Percentiles rank a stretch among this genome's conserved stretches.
Evolutionary conservation across 208 protist genomes (phyloP).

Genomic region (Lotmaria passim): DNA sequence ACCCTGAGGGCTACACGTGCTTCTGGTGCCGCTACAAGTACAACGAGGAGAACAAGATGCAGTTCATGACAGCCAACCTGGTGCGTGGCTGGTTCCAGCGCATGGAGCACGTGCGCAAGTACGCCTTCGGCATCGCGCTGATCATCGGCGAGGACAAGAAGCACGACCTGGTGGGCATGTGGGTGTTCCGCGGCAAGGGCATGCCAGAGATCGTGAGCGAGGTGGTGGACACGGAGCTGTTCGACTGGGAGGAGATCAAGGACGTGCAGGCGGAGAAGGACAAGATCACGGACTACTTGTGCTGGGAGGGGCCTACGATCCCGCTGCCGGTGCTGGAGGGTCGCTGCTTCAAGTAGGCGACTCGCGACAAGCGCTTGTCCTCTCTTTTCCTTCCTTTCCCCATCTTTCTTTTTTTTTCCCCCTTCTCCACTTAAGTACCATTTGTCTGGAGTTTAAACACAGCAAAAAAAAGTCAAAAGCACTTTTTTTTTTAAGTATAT

Average conservation of each 20-base stretch:
- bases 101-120: slow-evolving; percentile 87
- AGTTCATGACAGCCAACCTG: slow-evolving; percentile 89
- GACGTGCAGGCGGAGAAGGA: slow-evolving; percentile 73
- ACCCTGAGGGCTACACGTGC: slow-evolving; percentile 70
- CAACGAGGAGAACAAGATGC: slow-evolving; percentile 83
- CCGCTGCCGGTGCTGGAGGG: slow-evolving; percentile 77
- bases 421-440: background rate
- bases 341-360: slow-evolving; percentile 73
- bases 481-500: too few species aligned
- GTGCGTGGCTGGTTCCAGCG: slow-evolving; percentile 85
- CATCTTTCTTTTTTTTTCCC: slow-evolving; percentile 3
- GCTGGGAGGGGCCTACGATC: slow-evolving; percentile 85
- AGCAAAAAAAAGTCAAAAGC: too few species aligned
- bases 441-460: background rate
- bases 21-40: slow-evolving; percentile 86
- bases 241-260: slow-evolving; percentile 74
- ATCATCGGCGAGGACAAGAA: slow-evolving; percentile 77
- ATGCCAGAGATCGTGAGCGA: slow-evolving; percentile 80
- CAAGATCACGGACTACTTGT: slow-evolving; percentile 81
- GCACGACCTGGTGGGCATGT: slow-evolving; percentile 78
- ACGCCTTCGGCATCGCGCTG: slow-evolving; percentile 80
- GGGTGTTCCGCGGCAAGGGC: slow-evolving; percentile 83
- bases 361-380: background rate
- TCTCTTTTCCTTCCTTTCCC: slow-evolving; percentile 10
- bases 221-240: slow-evolving; percentile 82